Conservation (phyloP, 1,139 yeast genomes). For the Geotrichum klebahnii region DNA sequence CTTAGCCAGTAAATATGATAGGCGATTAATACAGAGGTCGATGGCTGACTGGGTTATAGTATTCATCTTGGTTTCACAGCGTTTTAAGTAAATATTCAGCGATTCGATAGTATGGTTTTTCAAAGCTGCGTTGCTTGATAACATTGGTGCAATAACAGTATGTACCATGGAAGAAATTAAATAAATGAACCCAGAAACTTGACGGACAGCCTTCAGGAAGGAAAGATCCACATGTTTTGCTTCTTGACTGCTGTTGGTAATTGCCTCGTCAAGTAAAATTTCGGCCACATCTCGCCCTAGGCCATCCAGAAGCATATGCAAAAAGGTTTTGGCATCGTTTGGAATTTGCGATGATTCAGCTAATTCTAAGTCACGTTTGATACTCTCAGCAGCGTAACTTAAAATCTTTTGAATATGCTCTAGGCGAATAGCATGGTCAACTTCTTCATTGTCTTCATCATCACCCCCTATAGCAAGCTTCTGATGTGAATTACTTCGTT, state of each 20-base stretch:
- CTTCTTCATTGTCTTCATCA: conserved; percentile 23
- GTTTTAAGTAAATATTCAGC: conserved; percentile 62
- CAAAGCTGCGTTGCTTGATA: conserved; percentile 49
- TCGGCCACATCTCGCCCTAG: conserved; percentile 73
- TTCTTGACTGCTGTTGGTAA: conserved; percentile 42
- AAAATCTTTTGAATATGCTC: conserved; percentile 59
- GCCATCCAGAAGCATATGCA: conserved; percentile 64
- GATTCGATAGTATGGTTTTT: conserved; percentile 59
- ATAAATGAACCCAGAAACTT: conserved; percentile 60
- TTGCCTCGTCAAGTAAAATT: conserved; percentile 65
- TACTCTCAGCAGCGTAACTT: conserved; percentile 70
- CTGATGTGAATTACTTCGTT: conserved; percentile 26
- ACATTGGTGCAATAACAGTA: conserved; percentile 67
- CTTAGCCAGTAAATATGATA: conserved; percentile 47
- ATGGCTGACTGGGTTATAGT: conserved; percentile 59
- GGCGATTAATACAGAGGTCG: conserved; percentile 38
- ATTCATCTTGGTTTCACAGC: conserved; percentile 68
- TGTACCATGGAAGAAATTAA: conserved; percentile 68
- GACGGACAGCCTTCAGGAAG: conserved; percentile 51
- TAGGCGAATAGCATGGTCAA: conserved; percentile 25
- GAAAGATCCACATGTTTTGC: conserved; percentile 43
- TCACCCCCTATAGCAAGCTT: conserved; percentile 5
- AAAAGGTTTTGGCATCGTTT: conserved; percentile 59
- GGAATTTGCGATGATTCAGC: conserved; percentile 58
- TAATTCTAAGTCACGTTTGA: conserved; percentile 73